phyloP scores from a whole-genome alignment of 768 basidiomycete genomes.

The Mycena belliarum region DNA sequence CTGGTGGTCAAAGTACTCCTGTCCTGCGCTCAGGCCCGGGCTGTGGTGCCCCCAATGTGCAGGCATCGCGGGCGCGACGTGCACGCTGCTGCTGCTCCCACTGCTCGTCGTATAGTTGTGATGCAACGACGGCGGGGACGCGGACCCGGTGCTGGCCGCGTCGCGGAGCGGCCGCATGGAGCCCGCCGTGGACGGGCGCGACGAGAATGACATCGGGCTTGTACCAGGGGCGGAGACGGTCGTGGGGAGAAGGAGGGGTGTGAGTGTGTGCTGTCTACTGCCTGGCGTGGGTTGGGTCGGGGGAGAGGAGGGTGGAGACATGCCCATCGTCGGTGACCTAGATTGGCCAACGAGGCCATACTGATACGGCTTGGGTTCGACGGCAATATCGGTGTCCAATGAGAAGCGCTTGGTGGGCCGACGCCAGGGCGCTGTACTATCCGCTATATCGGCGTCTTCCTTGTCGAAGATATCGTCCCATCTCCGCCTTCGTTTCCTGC shows the following conservation, averaged over 20 bases:
- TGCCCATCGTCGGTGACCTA: conserved; percentile 36
- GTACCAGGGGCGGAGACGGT: conserved; percentile 26
- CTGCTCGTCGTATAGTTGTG: conserved; percentile 17
- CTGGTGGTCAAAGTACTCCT: conserved; percentile 14
- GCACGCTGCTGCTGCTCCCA: conserved; percentile 20
- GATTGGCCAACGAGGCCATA: conserved; percentile 62
- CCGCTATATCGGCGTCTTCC: conserved; percentile 29
- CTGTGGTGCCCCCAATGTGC: conserved; percentile 21
- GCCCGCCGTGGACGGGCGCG: conserved; percentile 47
- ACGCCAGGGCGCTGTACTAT: conserved; percentile 20
- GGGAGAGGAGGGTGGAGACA: conserved; percentile 34
- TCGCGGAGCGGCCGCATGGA: conserved; percentile 39
- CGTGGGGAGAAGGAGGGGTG: conserved; percentile 29
- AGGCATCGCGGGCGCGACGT: conserved; percentile 14
- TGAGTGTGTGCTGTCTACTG: conserved; percentile 26
- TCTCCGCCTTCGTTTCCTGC: conserved; percentile 45
- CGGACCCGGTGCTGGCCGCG: conserved; percentile 21
- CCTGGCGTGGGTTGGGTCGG: conserved; percentile 22
- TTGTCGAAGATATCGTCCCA: conserved; percentile 58
- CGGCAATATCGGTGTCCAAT: conserved; percentile 23
- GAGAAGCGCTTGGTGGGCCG: conserved; percentile 30
- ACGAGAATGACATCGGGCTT: conserved; percentile 30
- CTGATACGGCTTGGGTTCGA: conserved; percentile 56
- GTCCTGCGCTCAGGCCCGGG: conserved; percentile 18
- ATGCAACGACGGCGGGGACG: conserved; percentile 18